phyloP scores from a whole-genome alignment of 257 asterid genomes.

The Cruciata laevipes region DNA sequence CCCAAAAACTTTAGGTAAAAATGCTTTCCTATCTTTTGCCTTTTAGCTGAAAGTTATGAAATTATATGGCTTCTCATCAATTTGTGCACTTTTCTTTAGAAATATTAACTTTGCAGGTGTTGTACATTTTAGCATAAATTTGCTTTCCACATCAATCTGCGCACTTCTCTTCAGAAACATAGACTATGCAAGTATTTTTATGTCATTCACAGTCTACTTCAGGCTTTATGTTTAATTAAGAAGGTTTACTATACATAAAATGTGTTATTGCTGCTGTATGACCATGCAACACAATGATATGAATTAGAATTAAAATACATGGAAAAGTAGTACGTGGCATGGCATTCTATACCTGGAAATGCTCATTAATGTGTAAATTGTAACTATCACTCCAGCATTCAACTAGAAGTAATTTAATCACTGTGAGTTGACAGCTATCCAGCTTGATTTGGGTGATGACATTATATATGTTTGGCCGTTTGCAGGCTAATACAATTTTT shows the following conservation, averaged over 20 bases:
- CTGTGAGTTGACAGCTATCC: not conserved
- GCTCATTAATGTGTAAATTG: too few relatives aligned
- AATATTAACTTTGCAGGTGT: not conserved
- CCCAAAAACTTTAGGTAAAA: conserved; percentile 11
- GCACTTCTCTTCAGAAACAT: not conserved
- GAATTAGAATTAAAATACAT: not conserved
- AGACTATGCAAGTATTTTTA: not conserved
- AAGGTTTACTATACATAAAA: not conserved
- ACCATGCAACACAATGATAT: too few relatives aligned
- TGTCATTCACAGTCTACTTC: too few relatives aligned
- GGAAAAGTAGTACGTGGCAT: not conserved
- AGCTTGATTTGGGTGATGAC: not conserved
- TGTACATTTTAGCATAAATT: not conserved
- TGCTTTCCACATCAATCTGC: not conserved
- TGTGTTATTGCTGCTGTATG: too few relatives aligned
- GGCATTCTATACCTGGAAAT: not conserved
- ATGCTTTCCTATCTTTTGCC: not conserved
- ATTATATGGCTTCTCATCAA: not conserved
- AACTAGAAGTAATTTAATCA: too few relatives aligned
- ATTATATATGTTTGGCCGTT: not conserved
- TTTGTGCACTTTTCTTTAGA: not conserved
- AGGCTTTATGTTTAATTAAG: too few relatives aligned
- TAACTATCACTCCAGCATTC: not conserved
- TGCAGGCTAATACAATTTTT: conserved; percentile 17
- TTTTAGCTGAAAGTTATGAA: not conserved